Evolutionary conservation across 495 filamentous ascomycete species (phyloP), one percentile per base, ranked within the genome.

Genomic region (Astrocystis sublimbata): DNA sequence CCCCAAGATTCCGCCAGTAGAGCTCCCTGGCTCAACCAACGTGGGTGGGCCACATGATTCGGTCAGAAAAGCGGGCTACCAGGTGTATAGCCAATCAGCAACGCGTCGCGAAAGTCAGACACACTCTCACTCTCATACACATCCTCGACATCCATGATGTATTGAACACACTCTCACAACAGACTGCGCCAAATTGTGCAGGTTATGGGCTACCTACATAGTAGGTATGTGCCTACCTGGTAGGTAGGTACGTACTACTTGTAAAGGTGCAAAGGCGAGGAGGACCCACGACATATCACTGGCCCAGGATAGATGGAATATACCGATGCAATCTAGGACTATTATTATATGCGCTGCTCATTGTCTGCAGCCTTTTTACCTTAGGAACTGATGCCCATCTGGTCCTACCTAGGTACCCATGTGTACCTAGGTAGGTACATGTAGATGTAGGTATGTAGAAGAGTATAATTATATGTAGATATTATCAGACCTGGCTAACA

Each of bases 1-100:
- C n/a, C n/a, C n/a, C n/a, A n/a, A n/a, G n/a, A n/a, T 6, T 31
- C 60, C 60, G 46, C 21, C 53, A 61, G 54, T 47, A 61, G 42
- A 45, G n/a, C 53, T 60, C 57, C 62, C 51, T 66, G 58, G n/a
- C n/a, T 62, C 52, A 59, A 53, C 19, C 26, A 35, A n/a, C n/a
- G n/a, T n/a, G n/a, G 17, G 8, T 12, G 28, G 15, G 49, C n/a
- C 15, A 53, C 17, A 23, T 24, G 35, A n/a, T 58, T 56, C 60
- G 38, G 52, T 57, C 52, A 49, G 60, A 62, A 33, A 62, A 41
- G 42, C 41, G 59, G 59, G 7, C 40, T 17, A 3, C 6, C 5
- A 45, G 60, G 49, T 63, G 52, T 63, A 58, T 1, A 23, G 36
- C 61, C 61, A 63, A 63, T 63, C 17, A 52, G 21, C 30, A 17